Evolutionary conservation across 163 green algal species (phyloP).

Genomic region (Smithsoniella earleae): DNA sequence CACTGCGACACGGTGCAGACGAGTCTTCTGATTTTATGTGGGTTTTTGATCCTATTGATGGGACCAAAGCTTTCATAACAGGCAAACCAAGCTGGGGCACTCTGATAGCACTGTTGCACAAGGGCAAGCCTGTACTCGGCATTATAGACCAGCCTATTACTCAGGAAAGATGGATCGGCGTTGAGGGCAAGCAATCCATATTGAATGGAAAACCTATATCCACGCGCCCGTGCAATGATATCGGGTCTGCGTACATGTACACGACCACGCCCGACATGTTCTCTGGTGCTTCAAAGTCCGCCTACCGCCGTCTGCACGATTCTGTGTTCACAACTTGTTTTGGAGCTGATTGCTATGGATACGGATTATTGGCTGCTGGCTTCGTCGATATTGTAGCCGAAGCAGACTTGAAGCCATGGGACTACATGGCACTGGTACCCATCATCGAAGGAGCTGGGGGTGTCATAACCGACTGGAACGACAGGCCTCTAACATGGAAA

Average conservation of each 20-base stretch:
- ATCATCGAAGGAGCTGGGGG: conserved; percentile 87
- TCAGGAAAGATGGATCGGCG: conserved; percentile 84
- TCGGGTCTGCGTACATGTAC: conserved; percentile 70
- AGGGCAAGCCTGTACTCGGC: conserved; percentile 77
- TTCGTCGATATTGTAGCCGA: conserved; percentile 85
- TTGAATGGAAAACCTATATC: conserved; percentile 73
- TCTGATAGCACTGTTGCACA: conserved; percentile 79
- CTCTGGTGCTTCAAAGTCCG: conserved; percentile 38
- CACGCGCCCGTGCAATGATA: conserved; percentile 47
- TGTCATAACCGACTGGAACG: conserved; percentile 86
- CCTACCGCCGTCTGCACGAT: conserved; percentile 41
- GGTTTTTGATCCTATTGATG: conserved; percentile 96
- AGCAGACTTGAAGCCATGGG: conserved; percentile 92
- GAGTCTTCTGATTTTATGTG: conserved; percentile 55
- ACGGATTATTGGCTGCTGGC: conserved; percentile 83
- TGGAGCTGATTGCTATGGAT: conserved; percentile 97
- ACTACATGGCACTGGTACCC: conserved; percentile 95
- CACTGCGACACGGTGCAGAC: conserved; percentile 13
- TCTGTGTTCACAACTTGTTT: conserved; percentile 44
- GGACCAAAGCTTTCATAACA: conserved; percentile 97
- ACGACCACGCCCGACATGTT: conserved; percentile 94
- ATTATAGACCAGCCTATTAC: conserved; percentile 91
- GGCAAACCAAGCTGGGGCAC: conserved; percentile 95
- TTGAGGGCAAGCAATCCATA: conserved; percentile 55
- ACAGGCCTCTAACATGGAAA: conserved; percentile 43